phyloP scores from a whole-genome alignment of 1,284 basidiomycete genomes.

The Trichosporon sp. region DNA sequence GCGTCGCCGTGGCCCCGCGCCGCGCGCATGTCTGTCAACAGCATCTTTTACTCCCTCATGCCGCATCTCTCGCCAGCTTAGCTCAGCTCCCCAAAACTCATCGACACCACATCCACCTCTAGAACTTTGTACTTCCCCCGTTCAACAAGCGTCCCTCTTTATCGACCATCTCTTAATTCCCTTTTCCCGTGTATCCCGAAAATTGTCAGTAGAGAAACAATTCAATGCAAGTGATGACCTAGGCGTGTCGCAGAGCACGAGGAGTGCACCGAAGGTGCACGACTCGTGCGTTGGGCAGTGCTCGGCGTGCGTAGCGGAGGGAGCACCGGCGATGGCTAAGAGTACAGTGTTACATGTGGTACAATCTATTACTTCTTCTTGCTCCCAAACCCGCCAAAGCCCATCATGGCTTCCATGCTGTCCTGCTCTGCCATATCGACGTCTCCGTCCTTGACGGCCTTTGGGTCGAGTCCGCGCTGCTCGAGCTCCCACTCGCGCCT shows the following conservation, averaged over 20 bases:
- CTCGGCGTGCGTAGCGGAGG: too few relatives aligned
- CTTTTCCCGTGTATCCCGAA: neutral
- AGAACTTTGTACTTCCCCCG: neutral
- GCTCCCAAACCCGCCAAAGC: constrained; percentile 79
- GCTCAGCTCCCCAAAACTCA: neutral
- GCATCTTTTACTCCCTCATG: neutral
- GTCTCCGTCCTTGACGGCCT: constrained; percentile 16
- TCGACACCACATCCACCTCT: neutral
- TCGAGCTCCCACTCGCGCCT: neutral
- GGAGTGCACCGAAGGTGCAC: neutral
- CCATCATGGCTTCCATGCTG: constrained; percentile 82
- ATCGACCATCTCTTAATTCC: neutral
- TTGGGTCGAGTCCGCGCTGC: constrained; percentile 19
- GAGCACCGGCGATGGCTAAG: neutral
- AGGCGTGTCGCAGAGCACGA: neutral
- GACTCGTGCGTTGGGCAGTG: neutral
- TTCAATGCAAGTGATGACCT: neutral
- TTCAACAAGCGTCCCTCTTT: neutral
- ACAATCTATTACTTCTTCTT: constrained; percentile 11
- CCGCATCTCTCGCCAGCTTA: neutral
- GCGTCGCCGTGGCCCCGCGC: neutral
- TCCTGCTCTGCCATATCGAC: constrained; percentile 29
- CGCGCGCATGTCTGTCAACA: neutral
- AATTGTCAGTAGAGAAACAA: constrained; percentile 6
- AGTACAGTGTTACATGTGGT: neutral